Evolutionary conservation across 2,329 filamentous ascomycete species (phyloP).

Genomic region (Colletotrichum falcatum): DNA sequence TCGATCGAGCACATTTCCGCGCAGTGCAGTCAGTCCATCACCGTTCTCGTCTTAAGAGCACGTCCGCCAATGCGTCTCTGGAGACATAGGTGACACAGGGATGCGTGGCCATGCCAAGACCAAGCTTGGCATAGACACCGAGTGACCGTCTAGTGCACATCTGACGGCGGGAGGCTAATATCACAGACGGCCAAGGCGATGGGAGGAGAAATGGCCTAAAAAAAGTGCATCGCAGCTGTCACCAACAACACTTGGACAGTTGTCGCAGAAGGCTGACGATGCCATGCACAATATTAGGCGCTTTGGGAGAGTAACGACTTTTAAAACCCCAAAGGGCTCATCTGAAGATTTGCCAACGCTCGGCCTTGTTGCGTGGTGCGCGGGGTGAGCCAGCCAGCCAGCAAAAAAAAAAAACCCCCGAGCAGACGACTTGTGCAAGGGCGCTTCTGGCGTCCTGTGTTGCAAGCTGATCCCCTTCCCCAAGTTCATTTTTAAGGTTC

Average conservation of each 20-base stretch:
- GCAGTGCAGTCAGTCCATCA: background rate
- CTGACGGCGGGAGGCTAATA: constrained; percentile 32
- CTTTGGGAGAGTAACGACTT: constrained; percentile 27
- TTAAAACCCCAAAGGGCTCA: constrained; percentile 21
- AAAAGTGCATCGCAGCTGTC: constrained; percentile 12
- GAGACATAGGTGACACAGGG: constrained; percentile 30
- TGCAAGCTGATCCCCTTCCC: background rate
- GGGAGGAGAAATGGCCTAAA: background rate
- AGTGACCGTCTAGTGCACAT: background rate
- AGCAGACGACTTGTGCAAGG: background rate
- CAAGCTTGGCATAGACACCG: constrained; percentile 5
- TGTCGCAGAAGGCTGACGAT: constrained; percentile 27
- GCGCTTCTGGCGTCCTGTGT: constrained; percentile 5
- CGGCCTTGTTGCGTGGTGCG: constrained; percentile 4
- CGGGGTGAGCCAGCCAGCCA: constrained; percentile 21
- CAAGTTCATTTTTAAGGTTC: constrained; percentile 26
- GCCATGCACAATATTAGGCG: background rate
- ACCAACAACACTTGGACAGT: constrained; percentile 14
- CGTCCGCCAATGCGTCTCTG: constrained; percentile 17
- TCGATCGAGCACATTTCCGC: background rate
- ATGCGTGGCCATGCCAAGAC: constrained; percentile 14
- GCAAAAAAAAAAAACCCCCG: no score
- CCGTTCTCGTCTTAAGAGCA: constrained; percentile 23
- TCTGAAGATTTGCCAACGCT: constrained; percentile 18
- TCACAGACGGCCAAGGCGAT: constrained; percentile 9